Base-by-base conservation (phyloP, 768 basidiomycete species). In the Pleurotus ostreatus region DNA sequence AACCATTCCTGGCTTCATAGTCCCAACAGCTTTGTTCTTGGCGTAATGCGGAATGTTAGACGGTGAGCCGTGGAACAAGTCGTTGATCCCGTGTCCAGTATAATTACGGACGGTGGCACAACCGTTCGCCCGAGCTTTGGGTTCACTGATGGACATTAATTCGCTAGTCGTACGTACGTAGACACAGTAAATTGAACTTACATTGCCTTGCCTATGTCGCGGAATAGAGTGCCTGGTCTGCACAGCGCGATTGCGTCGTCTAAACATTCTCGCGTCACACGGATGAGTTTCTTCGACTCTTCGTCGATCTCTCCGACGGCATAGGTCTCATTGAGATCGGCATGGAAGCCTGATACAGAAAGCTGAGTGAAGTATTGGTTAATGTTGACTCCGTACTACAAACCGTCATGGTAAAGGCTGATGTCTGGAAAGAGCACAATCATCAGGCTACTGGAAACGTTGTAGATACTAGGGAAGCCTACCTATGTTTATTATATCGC, bases 401-500 rank as follows among this genome's bases (percentile, higher is more conserved):
- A 57, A 84, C 93, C 93, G 39, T 90, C 79, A 63, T 89, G 82
- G 70, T 86, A 96, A 8, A 94, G 68, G 2, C 88, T 79, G 38
- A 96, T 80, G 65, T 96, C 93, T 92, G 60, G 15, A 22, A 46
- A 41, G 18, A 23, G 48, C 26, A 34, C 30, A 34, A 34, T 18
- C 49, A 55, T 57, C 18, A 56, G 55, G 38, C 38, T 20, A 20
- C 49, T 23, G 57, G 66, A 49, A 66, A 65, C 47, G 59, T 40
- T 49, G 38, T 54, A 39, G 37, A 55, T 39, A 51, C 13, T 49
- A 51, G 30, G 57, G 40, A 53, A 55, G 67, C 77, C 57, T 59
- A 87, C 91, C 94, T 53, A 99, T 84, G 71, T 99, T 99, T 68
- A 98, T 76, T 61, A 98, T 98, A 72, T 99, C 97, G 15, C 96